Evolutionary conservation across 1,284 basidiomycete genomes (phyloP).

Genomic region (Naganishia albida): DNA sequence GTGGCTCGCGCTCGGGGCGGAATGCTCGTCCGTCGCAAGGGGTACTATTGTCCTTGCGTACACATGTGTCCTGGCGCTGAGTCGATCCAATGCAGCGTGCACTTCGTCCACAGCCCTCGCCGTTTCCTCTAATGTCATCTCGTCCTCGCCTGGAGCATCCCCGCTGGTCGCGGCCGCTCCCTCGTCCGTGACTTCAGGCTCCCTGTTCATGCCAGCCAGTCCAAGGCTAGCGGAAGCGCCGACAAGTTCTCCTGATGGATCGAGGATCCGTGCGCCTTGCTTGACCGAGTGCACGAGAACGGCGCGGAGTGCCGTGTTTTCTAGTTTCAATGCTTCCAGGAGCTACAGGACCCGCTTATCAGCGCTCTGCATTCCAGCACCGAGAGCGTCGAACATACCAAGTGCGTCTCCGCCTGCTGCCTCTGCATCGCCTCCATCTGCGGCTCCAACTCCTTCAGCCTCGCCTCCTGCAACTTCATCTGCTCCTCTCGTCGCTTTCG

Average conservation of each 20-base stretch:
- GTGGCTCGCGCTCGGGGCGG: background rate
- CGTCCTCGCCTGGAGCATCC: background rate
- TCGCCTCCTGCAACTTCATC: constrained; percentile 49
- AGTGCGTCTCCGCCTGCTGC: constrained; percentile 38
- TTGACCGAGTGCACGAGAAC: constrained; percentile 35
- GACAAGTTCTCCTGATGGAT: constrained; percentile 36
- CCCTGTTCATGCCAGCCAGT: background rate
- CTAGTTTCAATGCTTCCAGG: constrained; percentile 40
- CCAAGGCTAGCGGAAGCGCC: background rate
- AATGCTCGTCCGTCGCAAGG: background rate
- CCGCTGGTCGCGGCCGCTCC: background rate
- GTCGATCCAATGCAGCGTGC: constrained; percentile 17
- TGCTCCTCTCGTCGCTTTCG: constrained; percentile 49
- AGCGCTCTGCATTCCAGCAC: background rate
- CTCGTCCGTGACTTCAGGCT: background rate
- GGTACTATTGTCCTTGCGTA: constrained; percentile 22
- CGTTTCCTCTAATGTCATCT: background rate
- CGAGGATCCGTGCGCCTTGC: constrained; percentile 33
- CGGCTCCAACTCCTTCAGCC: constrained; percentile 37
- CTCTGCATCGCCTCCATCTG: constrained; percentile 41
- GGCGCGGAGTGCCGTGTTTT: constrained; percentile 39
- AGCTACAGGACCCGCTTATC: constrained; percentile 30
- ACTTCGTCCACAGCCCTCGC: constrained; percentile 9
- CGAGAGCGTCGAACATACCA: constrained; percentile 39
- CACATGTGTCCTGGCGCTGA: constrained; percentile 17